A percentile compares a stretch with the other conserved stretches of the same genome.
These are phyloP conservation scores for Corylus avellana DNA, from an alignment of 306 rosid species.

Conservation along the genomic window DNA sequence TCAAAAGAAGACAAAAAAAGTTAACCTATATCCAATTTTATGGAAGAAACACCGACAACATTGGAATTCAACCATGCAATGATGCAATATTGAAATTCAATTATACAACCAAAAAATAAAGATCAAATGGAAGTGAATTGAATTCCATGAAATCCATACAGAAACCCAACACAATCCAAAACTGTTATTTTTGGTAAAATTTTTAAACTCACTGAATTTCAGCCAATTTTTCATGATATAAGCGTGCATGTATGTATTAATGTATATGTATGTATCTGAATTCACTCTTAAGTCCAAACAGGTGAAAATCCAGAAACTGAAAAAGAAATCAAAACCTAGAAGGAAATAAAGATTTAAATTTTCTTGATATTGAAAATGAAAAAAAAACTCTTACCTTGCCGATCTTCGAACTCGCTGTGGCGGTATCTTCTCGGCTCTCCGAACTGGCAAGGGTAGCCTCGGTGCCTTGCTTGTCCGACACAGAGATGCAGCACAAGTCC, in stretches of 20 bases:
- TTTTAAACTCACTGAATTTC: neutral
- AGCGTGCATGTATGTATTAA: too few species aligned
- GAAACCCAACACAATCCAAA: neutral
- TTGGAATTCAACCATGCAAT: neutral
- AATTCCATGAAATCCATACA: neutral
- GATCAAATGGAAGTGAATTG: neutral
- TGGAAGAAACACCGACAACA: neutral
- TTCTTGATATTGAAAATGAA: neutral
- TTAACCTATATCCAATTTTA: neutral
- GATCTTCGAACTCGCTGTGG: slow-evolving; percentile 55
- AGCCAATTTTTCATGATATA: too few species aligned
- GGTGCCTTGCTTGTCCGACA: slow-evolving; percentile 32
- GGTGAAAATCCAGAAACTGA: neutral
- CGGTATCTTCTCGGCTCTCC: slow-evolving; percentile 28
- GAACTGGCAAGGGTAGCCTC: slow-evolving; percentile 28
- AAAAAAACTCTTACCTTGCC: slow-evolving; percentile 45
- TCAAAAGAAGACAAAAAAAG: neutral
- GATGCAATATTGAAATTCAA: neutral
- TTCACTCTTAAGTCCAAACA: neutral
- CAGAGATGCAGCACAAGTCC: slow-evolving; percentile 47
- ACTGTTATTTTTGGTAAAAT: neutral
- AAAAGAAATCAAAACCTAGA: neutral
- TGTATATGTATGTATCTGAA: too few species aligned
- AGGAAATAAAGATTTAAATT: neutral
- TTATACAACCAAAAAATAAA: neutral